Evolutionary conservation across 352 stramenopile species (phyloP), one percentile per base, ranked within the genome.

Genomic region (Phytophthora sp.): DNA sequence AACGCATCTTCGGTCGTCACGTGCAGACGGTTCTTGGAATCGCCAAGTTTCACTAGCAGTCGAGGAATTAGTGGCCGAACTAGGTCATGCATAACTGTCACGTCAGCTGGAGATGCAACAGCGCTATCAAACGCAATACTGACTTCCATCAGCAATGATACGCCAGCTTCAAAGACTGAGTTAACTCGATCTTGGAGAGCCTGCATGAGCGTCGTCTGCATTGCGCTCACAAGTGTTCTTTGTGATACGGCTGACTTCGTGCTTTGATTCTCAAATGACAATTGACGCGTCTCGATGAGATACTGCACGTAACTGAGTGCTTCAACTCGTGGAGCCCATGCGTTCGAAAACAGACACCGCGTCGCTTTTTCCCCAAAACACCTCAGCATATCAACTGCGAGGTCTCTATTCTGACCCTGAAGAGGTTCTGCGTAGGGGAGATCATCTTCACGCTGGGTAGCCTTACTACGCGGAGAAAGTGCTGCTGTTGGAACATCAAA

Each of bases 311-410:
- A 89, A 59, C 86, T 91, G 12, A 95, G 63, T 8, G 80, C 87
- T 54, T 94, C 87, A 1, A 94, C 84, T 1, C 87, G 84, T 23
- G 87, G 87, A 17, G 83, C 83, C 87, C 87, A 95, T 2, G 87
- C 83, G 37, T 89, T 89, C 1, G 84, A 95, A 27, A 94, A 90
- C 17, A 95, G 28, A 38, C 84, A 95, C 1, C 87, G 76, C 4
- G 84, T 74, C 0, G 89, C 66, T 41, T 91, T 91, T 32, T 93
- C 84, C 7, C 84, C 87, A 66, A 95, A 93, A 50, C 69, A 82
- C 1, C 49, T 61, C 1, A 87, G 28, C 20, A 95, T 63, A 7
- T 74, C 55, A 0, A 52, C 68, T 0, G 78, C 72, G n/a, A 77
- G 59, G 3, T 84, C 72, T 26, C 83, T 84, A 53, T 88, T 76